phyloP scores from a whole-genome alignment of 2,329 filamentous ascomycete species.

The Aspergillus hortae region DNA sequence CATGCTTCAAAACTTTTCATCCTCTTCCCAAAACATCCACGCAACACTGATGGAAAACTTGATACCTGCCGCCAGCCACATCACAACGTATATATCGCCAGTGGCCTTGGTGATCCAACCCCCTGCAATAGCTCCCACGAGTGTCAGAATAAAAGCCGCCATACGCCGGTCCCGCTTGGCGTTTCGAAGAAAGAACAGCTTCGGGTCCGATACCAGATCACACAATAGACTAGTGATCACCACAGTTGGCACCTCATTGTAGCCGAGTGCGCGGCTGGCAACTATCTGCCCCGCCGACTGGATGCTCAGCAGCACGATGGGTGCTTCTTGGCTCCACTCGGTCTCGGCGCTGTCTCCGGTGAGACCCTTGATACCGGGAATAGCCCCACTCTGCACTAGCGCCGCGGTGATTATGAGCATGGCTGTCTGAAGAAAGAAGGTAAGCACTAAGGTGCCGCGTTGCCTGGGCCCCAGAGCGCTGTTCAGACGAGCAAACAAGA shows the following conservation, averaged over 20 bases:
- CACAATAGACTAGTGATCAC: conserved; percentile 31
- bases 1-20: not conserved
- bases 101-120: conserved; percentile 28
- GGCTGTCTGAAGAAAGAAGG: conserved; percentile 26
- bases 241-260: conserved; percentile 31
- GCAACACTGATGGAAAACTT: conserved; percentile 18
- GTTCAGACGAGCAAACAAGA: conserved; percentile 38
- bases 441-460: conserved; percentile 23
- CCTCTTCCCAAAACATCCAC: conserved; percentile 20
- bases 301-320: conserved; percentile 30
- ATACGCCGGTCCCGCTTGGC: conserved; percentile 26
- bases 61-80: conserved; percentile 24
- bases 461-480: conserved; percentile 19
- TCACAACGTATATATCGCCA: conserved; percentile 17
- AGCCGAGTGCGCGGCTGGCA: conserved; percentile 24
- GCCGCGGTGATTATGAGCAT: conserved; percentile 26
- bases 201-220: conserved; percentile 28
- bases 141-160: conserved; percentile 22
- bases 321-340: conserved; percentile 22
- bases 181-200: conserved; percentile 24
- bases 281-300: conserved; percentile 31
- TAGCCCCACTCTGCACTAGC: conserved; percentile 22
- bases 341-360: not conserved
- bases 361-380: conserved; percentile 16
- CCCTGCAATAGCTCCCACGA: conserved; percentile 25